Conservation (phyloP, 2,329 filamentous ascomycete species). For the Monosporascus sp. region DNA sequence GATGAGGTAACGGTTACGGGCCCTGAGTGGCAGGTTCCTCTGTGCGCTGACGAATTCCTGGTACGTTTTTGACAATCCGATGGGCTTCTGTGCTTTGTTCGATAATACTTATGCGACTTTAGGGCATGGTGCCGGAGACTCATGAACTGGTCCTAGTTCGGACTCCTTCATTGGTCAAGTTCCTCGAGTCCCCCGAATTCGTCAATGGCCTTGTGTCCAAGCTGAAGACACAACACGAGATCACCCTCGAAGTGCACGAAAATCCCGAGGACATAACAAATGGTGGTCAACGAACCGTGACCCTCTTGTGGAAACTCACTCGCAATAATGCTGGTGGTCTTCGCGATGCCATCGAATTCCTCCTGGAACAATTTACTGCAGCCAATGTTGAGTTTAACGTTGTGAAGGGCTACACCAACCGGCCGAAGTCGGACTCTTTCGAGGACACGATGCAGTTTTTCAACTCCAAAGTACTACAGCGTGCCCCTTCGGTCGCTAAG, state of each 20-base stretch:
- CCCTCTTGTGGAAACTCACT: conserved; percentile 76
- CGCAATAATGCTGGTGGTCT: conserved; percentile 95
- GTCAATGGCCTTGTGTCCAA: conserved; percentile 73
- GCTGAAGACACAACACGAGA: conserved; percentile 86
- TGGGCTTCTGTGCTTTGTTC: background rate
- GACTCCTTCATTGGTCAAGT: conserved; percentile 69
- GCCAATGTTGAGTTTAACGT: conserved; percentile 83
- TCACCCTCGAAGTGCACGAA: conserved; percentile 72
- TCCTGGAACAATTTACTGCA: conserved; percentile 79
- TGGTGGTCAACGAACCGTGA: conserved; percentile 52
- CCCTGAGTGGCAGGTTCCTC: conserved; percentile 95
- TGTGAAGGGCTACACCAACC: conserved; percentile 89
- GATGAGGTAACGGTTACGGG: conserved; percentile 94
- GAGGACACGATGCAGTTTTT: conserved; percentile 97
- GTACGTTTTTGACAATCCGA: conserved; percentile 37
- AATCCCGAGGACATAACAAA: conserved; percentile 54
- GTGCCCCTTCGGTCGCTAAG: conserved; percentile 74
- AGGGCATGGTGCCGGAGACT: conserved; percentile 95
- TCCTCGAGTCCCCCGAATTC: conserved; percentile 78
- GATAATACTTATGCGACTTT: conserved; percentile 24
- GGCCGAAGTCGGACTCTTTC: conserved; percentile 98
- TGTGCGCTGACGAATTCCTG: conserved; percentile 92
- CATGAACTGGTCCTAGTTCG: conserved; percentile 85
- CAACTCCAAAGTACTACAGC: conserved; percentile 91
- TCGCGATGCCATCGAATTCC: conserved; percentile 91